Conservation (phyloP, 176 grass and related monocot species). For the Carex myosuroides region DNA sequence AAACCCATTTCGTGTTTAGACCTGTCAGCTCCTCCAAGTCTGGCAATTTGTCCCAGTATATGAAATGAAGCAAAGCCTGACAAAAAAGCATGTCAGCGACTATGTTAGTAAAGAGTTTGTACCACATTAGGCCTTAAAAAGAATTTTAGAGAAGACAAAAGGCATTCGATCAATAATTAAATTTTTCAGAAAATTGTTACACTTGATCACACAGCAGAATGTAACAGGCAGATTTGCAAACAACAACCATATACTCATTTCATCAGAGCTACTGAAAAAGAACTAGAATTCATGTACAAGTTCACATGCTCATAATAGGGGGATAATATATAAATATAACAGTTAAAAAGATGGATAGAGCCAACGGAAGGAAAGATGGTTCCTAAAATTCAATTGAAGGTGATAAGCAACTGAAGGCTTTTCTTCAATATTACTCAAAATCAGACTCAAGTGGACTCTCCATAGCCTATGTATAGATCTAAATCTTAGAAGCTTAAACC, state of each 20-base stretch:
- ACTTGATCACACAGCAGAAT: not conserved
- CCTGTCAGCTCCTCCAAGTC: slow-evolving; percentile 88
- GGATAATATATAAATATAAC: not conserved
- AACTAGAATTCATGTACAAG: not conserved
- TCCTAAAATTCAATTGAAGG: not conserved
- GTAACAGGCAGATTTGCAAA: not conserved
- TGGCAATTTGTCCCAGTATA: slow-evolving; percentile 88
- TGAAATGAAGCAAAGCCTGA: slow-evolving; percentile 94
- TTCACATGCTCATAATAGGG: not conserved
- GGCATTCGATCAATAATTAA: not conserved
- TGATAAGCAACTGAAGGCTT: not conserved
- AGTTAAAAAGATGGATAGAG: not conserved
- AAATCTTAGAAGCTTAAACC: not conserved
- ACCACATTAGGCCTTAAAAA: not conserved
- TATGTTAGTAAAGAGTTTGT: not conserved
- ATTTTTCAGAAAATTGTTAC: not conserved
- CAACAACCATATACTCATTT: not conserved
- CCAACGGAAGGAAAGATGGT: not conserved
- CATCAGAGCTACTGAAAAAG: not conserved
- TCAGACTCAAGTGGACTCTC: not conserved
- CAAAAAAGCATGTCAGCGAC: not conserved
- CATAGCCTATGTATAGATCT: not conserved
- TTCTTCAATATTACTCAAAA: not conserved
- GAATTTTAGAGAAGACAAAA: not conserved
- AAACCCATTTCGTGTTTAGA: slow-evolving; percentile 62